Base-by-base conservation (phyloP, 176 grass and related monocot genomes). In the Oryza glaberrima region DNA sequence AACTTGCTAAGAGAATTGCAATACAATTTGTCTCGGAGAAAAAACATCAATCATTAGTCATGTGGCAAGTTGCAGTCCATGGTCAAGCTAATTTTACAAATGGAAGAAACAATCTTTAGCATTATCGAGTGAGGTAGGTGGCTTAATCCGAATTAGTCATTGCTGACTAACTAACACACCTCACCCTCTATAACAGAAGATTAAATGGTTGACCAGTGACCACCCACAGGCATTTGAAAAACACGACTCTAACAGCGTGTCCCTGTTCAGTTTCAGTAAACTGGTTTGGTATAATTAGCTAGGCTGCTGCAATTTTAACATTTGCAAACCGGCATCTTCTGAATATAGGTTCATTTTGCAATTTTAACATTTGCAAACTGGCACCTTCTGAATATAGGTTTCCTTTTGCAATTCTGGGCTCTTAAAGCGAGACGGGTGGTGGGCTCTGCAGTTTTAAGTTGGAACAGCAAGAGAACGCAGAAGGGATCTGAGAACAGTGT, bases 401-500 rank as follows among this genome's bases (percentile, higher is more conserved):
- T 65, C 60, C 84, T 88, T 84, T 84, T 60, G 35, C 26, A 79
- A 80, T 61, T 44, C 56, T 65, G 20, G 87, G 69, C 56, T 36
- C 68, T 61, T 47, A 81, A 75, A 81, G 67, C 19, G 13, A 72
- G 73, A 45, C 19, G 20, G 20, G 25, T 25, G 88, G 88, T 82
- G 82, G 77, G 82, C 78, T 81, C 72, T 34, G 26, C 26, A 26
- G 26, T 26, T 26, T 26, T 43, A 47, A 76, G 77, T 66, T 86
- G 67, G 66, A 85, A 56, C 56, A 78, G 36, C 54, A 67, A 85
- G 51, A 85, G 51, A 81, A 81, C 64, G 78, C 83, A 81, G 63
- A 83, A 75, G 84, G 79, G 80, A 87, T 90, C 84, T 69, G 84
- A 43, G 75, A 83, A 83, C 84, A 90, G 84, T 79, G 14, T 17